These are phyloP conservation scores for Setaria italica DNA, from an alignment of 202 grass and related monocot genomes.

Conservation along the genomic window DNA sequence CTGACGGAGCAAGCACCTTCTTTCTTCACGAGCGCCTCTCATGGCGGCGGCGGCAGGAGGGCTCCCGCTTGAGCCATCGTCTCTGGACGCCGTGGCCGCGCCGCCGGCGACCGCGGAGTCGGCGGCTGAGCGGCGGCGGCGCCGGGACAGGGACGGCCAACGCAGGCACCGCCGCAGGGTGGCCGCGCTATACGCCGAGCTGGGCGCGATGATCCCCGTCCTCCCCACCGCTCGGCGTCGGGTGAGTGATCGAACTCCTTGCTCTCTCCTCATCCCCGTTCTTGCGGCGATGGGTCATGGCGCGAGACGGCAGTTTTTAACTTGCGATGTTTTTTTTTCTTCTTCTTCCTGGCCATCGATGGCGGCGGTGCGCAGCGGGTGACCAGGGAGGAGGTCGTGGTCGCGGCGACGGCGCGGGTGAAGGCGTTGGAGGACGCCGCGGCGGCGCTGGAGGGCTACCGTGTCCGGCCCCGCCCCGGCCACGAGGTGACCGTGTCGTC, in stretches of 20 bases:
- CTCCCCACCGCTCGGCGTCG: not conserved
- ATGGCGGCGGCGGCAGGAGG: not conserved
- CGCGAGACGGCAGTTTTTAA: not conserved
- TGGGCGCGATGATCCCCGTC: conserved; percentile 36
- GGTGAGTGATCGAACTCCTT: not conserved
- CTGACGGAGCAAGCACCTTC: not conserved
- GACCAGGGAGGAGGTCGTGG: conserved; percentile 29
- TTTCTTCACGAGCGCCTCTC: not conserved
- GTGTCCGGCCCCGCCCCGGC: not conserved
- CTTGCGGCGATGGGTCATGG: not conserved
- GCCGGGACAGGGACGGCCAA: too few species aligned
- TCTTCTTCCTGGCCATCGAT: not conserved
- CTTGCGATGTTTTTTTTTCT: not conserved
- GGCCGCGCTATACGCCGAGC: conserved; percentile 23
- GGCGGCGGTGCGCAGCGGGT: not conserved
- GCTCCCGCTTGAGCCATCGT: not conserved
- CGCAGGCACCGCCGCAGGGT: not conserved
- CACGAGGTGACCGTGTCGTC: conserved; percentile 28
- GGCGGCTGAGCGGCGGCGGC: not conserved
- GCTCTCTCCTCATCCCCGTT: not conserved
- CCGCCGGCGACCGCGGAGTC: not conserved
- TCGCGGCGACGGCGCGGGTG: conserved; percentile 34
- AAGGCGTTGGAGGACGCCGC: conserved; percentile 45
- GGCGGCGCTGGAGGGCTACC: conserved; percentile 39
- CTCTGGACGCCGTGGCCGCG: conserved; percentile 10